Base-by-base conservation (phyloP, 176 grass and related monocot genomes). In the Ensete ventricosum region DNA sequence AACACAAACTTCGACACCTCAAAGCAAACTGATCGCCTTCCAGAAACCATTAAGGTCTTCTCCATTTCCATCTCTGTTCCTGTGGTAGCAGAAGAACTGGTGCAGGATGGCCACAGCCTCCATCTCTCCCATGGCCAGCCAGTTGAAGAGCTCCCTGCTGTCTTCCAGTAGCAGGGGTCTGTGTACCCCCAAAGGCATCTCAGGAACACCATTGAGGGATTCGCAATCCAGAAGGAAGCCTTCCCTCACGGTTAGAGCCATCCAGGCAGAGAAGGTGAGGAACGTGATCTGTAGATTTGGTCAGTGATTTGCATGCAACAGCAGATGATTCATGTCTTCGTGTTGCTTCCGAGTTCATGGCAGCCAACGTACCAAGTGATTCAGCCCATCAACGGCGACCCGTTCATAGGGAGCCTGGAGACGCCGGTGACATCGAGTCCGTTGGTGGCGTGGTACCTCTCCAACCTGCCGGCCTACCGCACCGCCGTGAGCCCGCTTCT, bases 381-480 rank as follows among this genome's bases (percentile, higher is more conserved):
- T 55, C 95, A 98, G 76, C 95, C 95, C 0, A 93, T 98, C 84
- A 98, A 98, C 34, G 95, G 95, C 21, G 95, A 98, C 83, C 95
- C 95, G 0, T 91, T 98, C 90, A 87, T 98, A 54, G 95, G 95
- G 2, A 89, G 95, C 73, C 73, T 98, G 13, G 95, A 98, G 84
- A 94, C 95, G 1, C 95, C 95, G 0, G 2, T 98, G 16, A 98
- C 95, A 7, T 98, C 95, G 14, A 98, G 95, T 82, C 95, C 95
- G 0, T 76, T 98, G 9, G 0, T 98, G 1, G 95, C 95, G 0
- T 98, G 95, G 95, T 98, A 93, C 88, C 86, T 98, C 53, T 98
- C 95, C 58, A 98, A 98, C 84, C 95, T 98, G 29, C 95, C 95
- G 1, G 95, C 95, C 22, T 98, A 98, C 90, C 90, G 95, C 73